phyloP scores from a whole-genome alignment of 345 rosid genomes.

The Eucalyptus marginata region DNA sequence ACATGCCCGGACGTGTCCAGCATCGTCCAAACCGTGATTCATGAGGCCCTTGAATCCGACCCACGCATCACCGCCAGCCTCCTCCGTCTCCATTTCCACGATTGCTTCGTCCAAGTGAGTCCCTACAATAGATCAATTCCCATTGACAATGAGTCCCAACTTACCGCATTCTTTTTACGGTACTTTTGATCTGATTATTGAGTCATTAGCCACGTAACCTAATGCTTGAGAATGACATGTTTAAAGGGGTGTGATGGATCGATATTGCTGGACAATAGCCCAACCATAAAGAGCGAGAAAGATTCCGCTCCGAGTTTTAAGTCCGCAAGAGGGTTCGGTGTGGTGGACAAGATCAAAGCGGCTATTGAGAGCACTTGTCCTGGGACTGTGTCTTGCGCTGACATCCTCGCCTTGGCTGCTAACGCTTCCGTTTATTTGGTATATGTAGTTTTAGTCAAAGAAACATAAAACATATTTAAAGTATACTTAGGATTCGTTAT shows the following conservation, averaged over 20 bases:
- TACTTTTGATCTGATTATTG: neutral
- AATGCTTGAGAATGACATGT: neutral
- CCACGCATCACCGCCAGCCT: slow-evolving; percentile 63
- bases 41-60: slow-evolving; percentile 49
- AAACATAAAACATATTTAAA: neutral
- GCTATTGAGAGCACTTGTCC: slow-evolving; percentile 57
- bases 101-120: slow-evolving; percentile 66
- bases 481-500: neutral
- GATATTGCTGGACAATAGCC: slow-evolving; percentile 35
- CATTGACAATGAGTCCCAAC: neutral
- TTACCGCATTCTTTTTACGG: neutral
- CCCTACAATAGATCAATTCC: neutral
- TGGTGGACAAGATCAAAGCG: slow-evolving; percentile 58
- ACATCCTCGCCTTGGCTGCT: slow-evolving; percentile 55
- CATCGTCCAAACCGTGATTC: slow-evolving; percentile 36
- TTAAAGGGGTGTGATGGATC: slow-evolving; percentile 71
- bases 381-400: slow-evolving; percentile 67
- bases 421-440: slow-evolving; percentile 55
- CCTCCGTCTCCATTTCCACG: slow-evolving; percentile 77
- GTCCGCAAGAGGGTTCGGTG: slow-evolving; percentile 51
- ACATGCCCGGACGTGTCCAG: slow-evolving; percentile 55
- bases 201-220: neutral
- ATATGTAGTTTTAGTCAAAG: neutral
- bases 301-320: slow-evolving; percentile 29
- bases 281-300: slow-evolving; percentile 50